phyloP scores from a whole-genome alignment of 2,329 filamentous ascomycete genomes.

The Sclerotinia spermophila region DNA sequence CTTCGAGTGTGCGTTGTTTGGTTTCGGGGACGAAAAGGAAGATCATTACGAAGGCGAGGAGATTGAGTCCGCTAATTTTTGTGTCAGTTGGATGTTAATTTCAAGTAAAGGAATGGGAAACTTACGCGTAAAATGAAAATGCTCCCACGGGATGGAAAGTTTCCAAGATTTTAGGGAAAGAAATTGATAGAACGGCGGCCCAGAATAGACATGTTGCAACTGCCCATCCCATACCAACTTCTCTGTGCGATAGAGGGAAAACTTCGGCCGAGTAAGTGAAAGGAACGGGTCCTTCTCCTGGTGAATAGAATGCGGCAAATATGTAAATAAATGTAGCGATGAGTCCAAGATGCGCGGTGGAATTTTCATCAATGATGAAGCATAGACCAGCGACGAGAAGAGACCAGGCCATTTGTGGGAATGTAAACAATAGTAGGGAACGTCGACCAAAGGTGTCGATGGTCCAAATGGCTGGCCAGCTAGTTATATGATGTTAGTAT shows the following conservation, averaged over 20 bases:
- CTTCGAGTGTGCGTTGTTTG: slow-evolving; percentile 43
- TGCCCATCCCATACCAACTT: slow-evolving; percentile 60
- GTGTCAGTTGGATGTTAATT: neutral
- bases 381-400: slow-evolving; percentile 57
- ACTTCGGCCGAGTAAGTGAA: slow-evolving; percentile 61
- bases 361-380: slow-evolving; percentile 45
- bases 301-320: slow-evolving; percentile 62
- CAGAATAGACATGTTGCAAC: slow-evolving; percentile 58
- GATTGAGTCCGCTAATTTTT: slow-evolving; percentile 44
- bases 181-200: slow-evolving; percentile 61
- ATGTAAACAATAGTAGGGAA: slow-evolving; percentile 59
- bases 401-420: slow-evolving; percentile 64
- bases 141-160: slow-evolving; percentile 40
- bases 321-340: slow-evolving; percentile 61
- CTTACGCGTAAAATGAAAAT: slow-evolving; percentile 49
- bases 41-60: slow-evolving; percentile 52
- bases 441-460: slow-evolving; percentile 64
- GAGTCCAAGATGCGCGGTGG: slow-evolving; percentile 45
- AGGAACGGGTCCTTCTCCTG: slow-evolving; percentile 59
- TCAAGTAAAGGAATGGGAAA: neutral
- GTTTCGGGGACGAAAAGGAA: slow-evolving; percentile 56
- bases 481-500: slow-evolving; percentile 50
- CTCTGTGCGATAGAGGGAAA: slow-evolving; percentile 59
- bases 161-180: slow-evolving; percentile 30
- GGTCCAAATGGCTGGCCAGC: slow-evolving; percentile 56